Conservation (phyloP, 169 alveolate genomes). For the Sarcocystis neurona region DNA sequence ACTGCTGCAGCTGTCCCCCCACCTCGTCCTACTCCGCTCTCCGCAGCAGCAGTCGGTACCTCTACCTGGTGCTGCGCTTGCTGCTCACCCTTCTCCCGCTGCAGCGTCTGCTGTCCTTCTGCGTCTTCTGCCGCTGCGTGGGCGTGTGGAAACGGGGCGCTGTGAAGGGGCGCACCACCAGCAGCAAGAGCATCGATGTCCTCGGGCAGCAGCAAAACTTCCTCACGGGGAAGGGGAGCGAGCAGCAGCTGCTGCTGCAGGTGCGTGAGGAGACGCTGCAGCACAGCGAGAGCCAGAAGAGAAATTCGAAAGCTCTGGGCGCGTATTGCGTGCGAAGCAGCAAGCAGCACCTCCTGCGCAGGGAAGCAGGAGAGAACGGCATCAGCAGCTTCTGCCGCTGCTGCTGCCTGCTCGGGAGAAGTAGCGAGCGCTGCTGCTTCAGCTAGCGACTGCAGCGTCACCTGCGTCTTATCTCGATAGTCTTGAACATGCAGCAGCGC, state of each 20-base stretch:
- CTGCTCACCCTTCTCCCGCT: no score
- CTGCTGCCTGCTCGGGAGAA: background rate
- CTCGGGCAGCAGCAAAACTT: background rate
- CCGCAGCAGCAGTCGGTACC: no score
- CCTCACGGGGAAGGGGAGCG: background rate
- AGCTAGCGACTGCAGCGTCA: background rate
- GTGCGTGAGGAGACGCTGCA: slow-evolving; percentile 19
- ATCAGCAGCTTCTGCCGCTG: slow-evolving; percentile 6
- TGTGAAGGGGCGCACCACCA: no score
- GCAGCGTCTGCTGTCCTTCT: no score
- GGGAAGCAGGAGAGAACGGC: background rate
- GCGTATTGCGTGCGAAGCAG: slow-evolving; percentile 7
- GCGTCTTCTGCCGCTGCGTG: no score
- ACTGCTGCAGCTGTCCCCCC: no score
- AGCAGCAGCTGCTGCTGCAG: slow-evolving; percentile 13
- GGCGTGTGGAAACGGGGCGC: no score
- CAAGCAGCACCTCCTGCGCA: slow-evolving; percentile 10
- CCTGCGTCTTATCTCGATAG: slow-evolving; percentile 12
- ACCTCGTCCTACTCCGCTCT: no score
- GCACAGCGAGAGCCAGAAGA: slow-evolving; percentile 2
- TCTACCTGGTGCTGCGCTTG: no score
- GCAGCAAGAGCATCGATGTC: no score
- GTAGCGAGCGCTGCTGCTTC: background rate
- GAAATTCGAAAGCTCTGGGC: background rate
- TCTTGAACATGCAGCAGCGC: slow-evolving; percentile 21